Evolutionary conservation across 352 stramenopile genomes (phyloP), one percentile per base, ranked within the genome.

Genomic region (Phytophthora cajani): DNA sequence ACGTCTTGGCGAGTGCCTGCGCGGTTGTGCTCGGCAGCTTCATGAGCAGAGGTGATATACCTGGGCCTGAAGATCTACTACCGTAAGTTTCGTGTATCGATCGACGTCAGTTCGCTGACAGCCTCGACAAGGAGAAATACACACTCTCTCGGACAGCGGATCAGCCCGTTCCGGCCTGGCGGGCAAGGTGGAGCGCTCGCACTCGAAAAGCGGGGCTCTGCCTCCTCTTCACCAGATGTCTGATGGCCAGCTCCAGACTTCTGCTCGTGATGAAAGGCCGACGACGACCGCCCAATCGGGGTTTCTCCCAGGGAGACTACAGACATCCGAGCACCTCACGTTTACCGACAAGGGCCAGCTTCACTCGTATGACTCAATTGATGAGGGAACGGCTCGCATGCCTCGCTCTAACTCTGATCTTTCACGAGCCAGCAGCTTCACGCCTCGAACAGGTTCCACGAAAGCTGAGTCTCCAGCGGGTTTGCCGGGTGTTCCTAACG

Each of bases 171-270:
- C 44, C 59, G 46, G 44, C 59, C 52, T 61, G 19, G 21, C n/a
- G 14, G 30, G 17, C 44, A 74, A 40, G 9, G 62, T 71, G 62
- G 62, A 69, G 52, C 30, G 17, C 16, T 59, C 66, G 38, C 23
- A 5, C 25, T 32, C 8, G 1, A 33, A 23, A 36, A 47, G 53
- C 60, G 53, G 53, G 60, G 66, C 60, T 23, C 44, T 65, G 52
- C 66, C 66, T n/a, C 66, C 66, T 60, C 60, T 73, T 12, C 62
- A 30, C 67, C 67, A 67, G 53, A 71, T 71, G 67, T 63, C 62
- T 17, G 50, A 67, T 75, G 67, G 51, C 16, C 52, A 14, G 11
- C 62, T 42, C 32, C 27, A 47, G 21, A 27, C 40, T 49, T 42
- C 64, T 11, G 55, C 16, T 58, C 23, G 55, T 1, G 64, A 69